phyloP scores from a whole-genome alignment of 139 green algal genomes.

The Micromonas commoda region DNA sequence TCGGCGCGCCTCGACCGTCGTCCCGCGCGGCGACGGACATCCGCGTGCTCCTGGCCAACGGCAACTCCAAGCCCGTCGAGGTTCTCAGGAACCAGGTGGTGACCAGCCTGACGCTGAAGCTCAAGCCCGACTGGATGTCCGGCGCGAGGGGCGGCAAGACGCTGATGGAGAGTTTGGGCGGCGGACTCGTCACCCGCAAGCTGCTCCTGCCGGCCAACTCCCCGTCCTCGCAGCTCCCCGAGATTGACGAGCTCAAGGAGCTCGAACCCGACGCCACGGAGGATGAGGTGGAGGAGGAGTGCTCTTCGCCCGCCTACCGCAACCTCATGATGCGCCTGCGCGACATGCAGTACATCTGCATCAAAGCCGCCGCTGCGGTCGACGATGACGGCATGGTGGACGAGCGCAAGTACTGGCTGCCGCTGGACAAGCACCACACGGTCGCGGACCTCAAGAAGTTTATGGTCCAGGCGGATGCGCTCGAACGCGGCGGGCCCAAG shows the following conservation, averaged over 20 bases:
- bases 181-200: not conserved
- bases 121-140: conserved; percentile 4
- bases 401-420: conserved; percentile 18
- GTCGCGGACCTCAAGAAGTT: conserved; percentile 11
- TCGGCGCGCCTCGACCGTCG: not conserved
- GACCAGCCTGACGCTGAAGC: conserved; percentile 11
- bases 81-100: not conserved
- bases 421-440: conserved; percentile 15
- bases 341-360: conserved; percentile 12
- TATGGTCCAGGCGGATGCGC: not conserved
- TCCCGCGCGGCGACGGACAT: not conserved
- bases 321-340: conserved; percentile 5
- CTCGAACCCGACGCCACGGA: not conserved
- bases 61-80: not conserved
- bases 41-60: not conserved
- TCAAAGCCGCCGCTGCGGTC: conserved; percentile 10
- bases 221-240: not conserved
- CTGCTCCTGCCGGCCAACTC: not conserved
- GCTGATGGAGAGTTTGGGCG: not conserved
- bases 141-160: not conserved
- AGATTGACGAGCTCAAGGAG: not conserved
- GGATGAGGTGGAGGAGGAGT: not conserved
- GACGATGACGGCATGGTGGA: not conserved
- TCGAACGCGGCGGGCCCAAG: not conserved
- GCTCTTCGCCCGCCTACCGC: not conserved